Conservation (phyloP, 306 rosid species). For the Inga laurina region DNA sequence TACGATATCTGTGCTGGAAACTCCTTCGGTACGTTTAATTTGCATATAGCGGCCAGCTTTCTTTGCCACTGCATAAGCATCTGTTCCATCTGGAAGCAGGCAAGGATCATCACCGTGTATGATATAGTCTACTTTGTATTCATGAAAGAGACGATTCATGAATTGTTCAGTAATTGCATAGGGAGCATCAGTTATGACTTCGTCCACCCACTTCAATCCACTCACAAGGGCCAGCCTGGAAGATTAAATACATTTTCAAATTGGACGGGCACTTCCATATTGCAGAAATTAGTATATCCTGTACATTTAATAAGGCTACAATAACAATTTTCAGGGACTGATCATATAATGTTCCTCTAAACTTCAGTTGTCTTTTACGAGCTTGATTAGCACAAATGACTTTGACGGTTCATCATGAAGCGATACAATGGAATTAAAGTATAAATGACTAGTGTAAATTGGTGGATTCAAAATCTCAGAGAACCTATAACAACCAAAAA, state of each 20-base stretch:
- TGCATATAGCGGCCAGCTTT: slow-evolving; percentile 97
- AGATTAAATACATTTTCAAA: slow-evolving; percentile 23
- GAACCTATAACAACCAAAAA: background rate
- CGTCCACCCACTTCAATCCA: slow-evolving; percentile 99
- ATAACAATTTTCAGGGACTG: slow-evolving; percentile 9
- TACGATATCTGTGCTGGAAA: slow-evolving; percentile 98
- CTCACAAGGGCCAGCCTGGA: slow-evolving; percentile 88
- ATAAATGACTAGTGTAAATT: background rate
- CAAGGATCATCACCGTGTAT: slow-evolving; percentile 99
- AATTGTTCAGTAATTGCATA: slow-evolving; percentile 90
- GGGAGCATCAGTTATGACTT: slow-evolving; percentile 94
- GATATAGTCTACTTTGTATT: slow-evolving; percentile 91
- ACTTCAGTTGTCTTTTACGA: slow-evolving; percentile 6
- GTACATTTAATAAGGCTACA: slow-evolving; percentile 17
- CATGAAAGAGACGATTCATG: slow-evolving; percentile 90
- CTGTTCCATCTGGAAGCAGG: slow-evolving; percentile 99
- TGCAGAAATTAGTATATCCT: background rate
- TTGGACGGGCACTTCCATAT: slow-evolving; percentile 10
- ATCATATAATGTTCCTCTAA: slow-evolving; percentile 5
- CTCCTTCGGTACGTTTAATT: slow-evolving; percentile 98
- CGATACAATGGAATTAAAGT: background rate
- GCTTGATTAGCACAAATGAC: background rate
- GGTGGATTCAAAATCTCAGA: background rate
- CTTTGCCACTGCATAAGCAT: slow-evolving; percentile 97
- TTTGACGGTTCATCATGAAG: background rate